Percentiles rank a stretch among this genome's conserved stretches.
phyloP scores from a whole-genome alignment of 805 yeast genomes.

The Ogataea nakhonphanomensis region DNA sequence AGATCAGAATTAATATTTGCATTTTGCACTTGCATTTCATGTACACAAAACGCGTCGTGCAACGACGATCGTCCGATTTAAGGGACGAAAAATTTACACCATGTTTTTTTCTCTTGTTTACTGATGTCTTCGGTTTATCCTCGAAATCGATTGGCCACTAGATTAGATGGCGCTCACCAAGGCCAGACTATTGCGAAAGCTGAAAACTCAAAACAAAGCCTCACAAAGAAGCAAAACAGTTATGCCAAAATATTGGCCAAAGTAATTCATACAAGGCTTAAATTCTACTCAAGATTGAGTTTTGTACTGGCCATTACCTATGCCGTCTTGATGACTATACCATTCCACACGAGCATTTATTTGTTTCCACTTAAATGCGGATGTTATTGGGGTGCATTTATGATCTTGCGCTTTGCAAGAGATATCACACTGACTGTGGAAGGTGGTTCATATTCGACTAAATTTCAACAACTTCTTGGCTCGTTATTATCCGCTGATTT shows the following conservation, averaged over 20 bases:
- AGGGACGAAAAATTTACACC: not conserved
- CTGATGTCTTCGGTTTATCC: conserved; percentile 5
- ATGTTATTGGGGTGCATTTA: conserved; percentile 29
- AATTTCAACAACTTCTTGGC: conserved; percentile 26
- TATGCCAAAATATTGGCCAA: conserved; percentile 25
- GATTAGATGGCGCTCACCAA: not conserved
- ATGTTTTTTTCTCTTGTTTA: conserved; percentile 6
- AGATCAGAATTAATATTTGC: conserved; percentile 7
- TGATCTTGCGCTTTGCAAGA: conserved; percentile 28
- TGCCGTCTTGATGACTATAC: conserved; percentile 21
- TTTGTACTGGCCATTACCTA: conserved; percentile 20
- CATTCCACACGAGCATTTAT: conserved; percentile 19
- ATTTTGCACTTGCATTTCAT: not conserved
- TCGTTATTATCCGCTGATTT: conserved; percentile 24
- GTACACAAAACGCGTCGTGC: conserved; percentile 8
- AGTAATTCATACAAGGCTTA: conserved; percentile 26
- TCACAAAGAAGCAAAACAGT: conserved; percentile 18
- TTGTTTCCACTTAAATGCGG: conserved; percentile 26
- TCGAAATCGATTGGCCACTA: conserved; percentile 2
- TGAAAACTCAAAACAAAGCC: not conserved
- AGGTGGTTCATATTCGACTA: conserved; percentile 22
- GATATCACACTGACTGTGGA: conserved; percentile 28
- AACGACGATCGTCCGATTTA: conserved; percentile 3
- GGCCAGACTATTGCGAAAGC: too few species aligned
- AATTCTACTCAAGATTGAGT: conserved; percentile 29